phyloP scores from a whole-genome alignment of 1,284 basidiomycete genomes.

The Vanrija pseudolonga region DNA sequence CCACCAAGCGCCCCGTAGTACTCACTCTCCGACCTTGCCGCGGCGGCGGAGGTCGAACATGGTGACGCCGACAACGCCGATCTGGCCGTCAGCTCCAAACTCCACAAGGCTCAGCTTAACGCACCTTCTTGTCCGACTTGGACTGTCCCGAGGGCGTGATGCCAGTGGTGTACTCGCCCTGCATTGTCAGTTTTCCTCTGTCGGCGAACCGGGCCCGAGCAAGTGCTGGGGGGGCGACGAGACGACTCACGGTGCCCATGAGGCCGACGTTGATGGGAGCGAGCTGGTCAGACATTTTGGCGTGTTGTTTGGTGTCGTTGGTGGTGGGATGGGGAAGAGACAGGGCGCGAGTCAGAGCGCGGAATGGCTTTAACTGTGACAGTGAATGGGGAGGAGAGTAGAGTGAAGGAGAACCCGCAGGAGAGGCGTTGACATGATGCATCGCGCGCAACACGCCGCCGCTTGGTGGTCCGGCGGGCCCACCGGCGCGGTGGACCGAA shows the following conservation, averaged over 20 bases:
- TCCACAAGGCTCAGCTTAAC: not conserved
- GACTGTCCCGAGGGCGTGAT: slow-evolving; percentile 86
- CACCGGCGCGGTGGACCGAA: too few species aligned
- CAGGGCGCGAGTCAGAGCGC: too few species aligned
- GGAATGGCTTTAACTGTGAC: too few species aligned
- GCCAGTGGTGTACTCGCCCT: slow-evolving; percentile 79
- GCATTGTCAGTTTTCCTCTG: slow-evolving; percentile 2
- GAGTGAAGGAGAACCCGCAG: too few species aligned
- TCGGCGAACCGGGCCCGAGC: not conserved
- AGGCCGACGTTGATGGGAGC: slow-evolving; percentile 44
- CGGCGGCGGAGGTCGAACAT: slow-evolving; percentile 82
- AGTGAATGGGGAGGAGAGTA: too few species aligned
- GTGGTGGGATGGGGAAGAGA: not conserved
- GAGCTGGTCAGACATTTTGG: slow-evolving; percentile 25
- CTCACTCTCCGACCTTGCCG: slow-evolving; percentile 63
- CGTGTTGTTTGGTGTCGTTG: not conserved
- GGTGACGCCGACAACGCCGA: slow-evolving; percentile 76
- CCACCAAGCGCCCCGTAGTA: not conserved
- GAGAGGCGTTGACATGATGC: too few species aligned
- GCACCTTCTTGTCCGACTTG: slow-evolving; percentile 87
- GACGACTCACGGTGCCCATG: slow-evolving; percentile 44
- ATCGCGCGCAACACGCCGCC: too few species aligned
- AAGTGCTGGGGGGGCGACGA: not conserved
- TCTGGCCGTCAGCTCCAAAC: slow-evolving; percentile 46
- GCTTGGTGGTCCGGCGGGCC: too few species aligned